A percentile compares a stretch with the other conserved stretches of the same genome.
Conservation (phyloP, 202 grass and related monocot species). For the Setaria italica region DNA sequence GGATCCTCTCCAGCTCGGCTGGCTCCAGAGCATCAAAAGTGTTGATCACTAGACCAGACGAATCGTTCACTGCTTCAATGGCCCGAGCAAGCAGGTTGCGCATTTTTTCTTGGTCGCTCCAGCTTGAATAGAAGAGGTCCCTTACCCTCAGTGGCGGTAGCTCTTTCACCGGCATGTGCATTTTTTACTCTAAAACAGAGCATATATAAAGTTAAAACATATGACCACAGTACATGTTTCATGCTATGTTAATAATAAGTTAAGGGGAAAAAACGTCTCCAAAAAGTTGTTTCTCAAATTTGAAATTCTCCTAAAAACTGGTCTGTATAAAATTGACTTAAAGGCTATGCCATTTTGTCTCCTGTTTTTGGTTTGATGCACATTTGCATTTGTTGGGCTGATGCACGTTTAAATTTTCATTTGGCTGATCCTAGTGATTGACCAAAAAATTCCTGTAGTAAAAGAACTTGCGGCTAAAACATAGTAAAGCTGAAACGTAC, state of each 20-base stretch:
- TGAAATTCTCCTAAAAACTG: not conserved
- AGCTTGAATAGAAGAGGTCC: constrained; percentile 9
- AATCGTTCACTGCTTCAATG: constrained; percentile 3
- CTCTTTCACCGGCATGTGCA: constrained; percentile 35
- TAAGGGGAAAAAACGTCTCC: not conserved
- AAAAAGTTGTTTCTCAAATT: not conserved
- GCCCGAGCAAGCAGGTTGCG: not conserved
- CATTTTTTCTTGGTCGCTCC: not conserved
- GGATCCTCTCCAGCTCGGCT: not conserved
- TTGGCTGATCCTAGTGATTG: not conserved
- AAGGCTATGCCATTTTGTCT: not conserved
- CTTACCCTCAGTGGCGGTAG: constrained; percentile 48
- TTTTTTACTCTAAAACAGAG: constrained; percentile 35
- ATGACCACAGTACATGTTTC: not conserved
- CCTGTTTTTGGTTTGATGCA: not conserved
- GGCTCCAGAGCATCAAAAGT: constrained; percentile 14
- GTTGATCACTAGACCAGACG: constrained; percentile 53
- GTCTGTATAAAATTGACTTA: not conserved
- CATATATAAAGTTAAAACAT: not conserved
- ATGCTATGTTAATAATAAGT: not conserved
- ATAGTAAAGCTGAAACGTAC: not conserved
- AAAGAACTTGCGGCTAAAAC: not conserved
- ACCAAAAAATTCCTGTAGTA: not conserved
- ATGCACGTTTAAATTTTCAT: not conserved
- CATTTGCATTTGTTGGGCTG: not conserved